phyloP scores from a whole-genome alignment of 2,329 filamentous ascomycete genomes.

The Arthrobotrys musiformis region DNA sequence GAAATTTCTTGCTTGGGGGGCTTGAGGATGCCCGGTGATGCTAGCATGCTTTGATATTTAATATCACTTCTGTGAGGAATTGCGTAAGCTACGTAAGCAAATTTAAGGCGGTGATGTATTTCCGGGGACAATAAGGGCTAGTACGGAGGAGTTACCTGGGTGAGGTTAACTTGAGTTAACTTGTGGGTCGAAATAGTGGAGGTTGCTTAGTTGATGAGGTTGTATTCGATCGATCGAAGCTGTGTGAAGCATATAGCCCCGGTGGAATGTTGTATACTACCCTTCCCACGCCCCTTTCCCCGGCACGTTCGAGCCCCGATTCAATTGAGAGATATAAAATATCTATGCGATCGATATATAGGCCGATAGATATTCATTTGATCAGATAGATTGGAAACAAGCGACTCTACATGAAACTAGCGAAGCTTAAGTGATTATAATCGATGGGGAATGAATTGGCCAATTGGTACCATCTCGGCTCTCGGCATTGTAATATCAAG shows the following conservation, averaged over 20 bases:
- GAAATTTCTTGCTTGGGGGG: slow-evolving; percentile 18
- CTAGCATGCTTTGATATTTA: too few species aligned
- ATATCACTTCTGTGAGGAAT: neutral
- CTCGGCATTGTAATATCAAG: neutral
- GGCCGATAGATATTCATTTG: neutral
- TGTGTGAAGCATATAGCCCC: too few species aligned
- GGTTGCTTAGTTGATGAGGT: neutral
- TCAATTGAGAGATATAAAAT: neutral
- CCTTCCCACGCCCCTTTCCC: neutral
- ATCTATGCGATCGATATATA: neutral
- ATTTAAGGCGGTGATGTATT: neutral
- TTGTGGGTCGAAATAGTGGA: neutral
- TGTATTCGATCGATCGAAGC: neutral
- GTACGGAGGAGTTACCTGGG: neutral
- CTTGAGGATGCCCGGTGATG: neutral
- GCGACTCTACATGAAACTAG: slow-evolving; percentile 30
- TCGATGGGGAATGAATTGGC: neutral
- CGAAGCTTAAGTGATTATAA: neutral
- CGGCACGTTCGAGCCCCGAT: too few species aligned
- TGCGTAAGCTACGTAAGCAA: slow-evolving; percentile 6
- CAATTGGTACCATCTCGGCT: neutral
- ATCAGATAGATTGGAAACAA: slow-evolving; percentile 2
- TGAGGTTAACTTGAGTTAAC: too few species aligned
- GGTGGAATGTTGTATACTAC: neutral
- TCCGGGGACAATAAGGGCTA: neutral